Conservation (phyloP, 2,329 filamentous ascomycete genomes). For the Ceratocystis alfenasii region DNA sequence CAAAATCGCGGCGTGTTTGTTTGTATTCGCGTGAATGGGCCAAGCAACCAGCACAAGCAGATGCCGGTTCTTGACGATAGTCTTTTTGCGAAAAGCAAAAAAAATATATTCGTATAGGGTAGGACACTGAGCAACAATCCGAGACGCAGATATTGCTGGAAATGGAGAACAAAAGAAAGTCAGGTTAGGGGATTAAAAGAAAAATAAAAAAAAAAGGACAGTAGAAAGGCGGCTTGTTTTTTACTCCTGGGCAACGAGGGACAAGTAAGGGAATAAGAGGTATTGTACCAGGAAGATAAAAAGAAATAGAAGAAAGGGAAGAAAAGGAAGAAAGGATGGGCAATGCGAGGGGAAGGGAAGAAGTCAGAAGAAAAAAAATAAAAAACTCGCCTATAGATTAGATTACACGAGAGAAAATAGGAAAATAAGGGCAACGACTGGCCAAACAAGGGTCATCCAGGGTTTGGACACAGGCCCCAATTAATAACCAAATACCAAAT, state of each 20-base stretch:
- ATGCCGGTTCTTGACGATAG: too few species aligned
- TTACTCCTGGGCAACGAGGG: constrained; percentile 2
- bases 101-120: background rate
- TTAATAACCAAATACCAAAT: background rate
- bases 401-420: constrained; percentile 21
- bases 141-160: background rate
- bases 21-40: background rate
- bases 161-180: background rate
- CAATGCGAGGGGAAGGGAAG: constrained; percentile 11
- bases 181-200: background rate
- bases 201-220: background rate
- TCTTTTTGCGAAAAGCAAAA: background rate
- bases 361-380: constrained; percentile 3
- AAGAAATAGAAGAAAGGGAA: constrained; percentile 9
- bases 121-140: background rate
- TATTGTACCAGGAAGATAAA: constrained; percentile 8
- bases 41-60: background rate
- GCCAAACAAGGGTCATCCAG: constrained; percentile 16
- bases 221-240: constrained; percentile 4
- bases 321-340: background rate
- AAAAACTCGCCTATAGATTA: constrained; percentile 9
- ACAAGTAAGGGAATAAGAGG: constrained; percentile 1
- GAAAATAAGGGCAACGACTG: constrained; percentile 20
- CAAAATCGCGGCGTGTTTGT: background rate
- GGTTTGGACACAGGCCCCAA: constrained; percentile 14